phyloP scores from a whole-genome alignment of 2,329 filamentous ascomycete species.

The Neurospora sp. region DNA sequence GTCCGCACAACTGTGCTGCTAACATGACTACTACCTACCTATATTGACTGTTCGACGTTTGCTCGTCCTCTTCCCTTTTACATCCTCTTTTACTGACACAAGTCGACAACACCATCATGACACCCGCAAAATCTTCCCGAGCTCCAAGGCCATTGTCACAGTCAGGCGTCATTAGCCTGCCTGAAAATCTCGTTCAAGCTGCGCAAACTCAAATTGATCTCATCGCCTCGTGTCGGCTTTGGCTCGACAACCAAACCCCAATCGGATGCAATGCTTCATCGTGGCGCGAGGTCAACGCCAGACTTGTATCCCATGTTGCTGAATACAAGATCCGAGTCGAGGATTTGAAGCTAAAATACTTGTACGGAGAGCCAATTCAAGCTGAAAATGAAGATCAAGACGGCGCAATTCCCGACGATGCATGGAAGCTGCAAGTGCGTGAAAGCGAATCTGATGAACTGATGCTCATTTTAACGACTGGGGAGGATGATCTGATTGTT shows the following conservation, averaged over 20 bases:
- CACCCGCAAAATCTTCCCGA: background rate
- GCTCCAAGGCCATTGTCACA: background rate
- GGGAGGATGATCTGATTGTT: background rate
- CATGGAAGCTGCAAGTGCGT: background rate
- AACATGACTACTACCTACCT: background rate
- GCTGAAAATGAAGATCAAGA: background rate
- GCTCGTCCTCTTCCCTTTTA: background rate
- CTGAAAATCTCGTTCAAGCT: background rate
- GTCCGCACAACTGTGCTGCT: background rate
- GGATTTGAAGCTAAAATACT: background rate
- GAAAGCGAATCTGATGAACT: background rate
- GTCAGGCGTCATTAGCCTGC: background rate
- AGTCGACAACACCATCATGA: background rate
- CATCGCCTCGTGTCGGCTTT: slow-evolving; percentile 6
- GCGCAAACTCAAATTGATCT: slow-evolving; percentile 4
- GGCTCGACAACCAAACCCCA: slow-evolving; percentile 5
- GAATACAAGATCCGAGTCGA: slow-evolving; percentile 5
- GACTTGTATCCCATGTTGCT: background rate
- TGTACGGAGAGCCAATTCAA: background rate
- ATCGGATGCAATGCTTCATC: background rate
- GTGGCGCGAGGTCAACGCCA: slow-evolving; percentile 1
- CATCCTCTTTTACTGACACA: background rate
- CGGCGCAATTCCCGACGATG: background rate
- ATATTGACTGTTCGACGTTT: background rate
- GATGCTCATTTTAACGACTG: slow-evolving; percentile 4